Evolutionary conservation across 495 filamentous ascomycete species (phyloP).

Genomic region (Jackrogersella multiformis): DNA sequence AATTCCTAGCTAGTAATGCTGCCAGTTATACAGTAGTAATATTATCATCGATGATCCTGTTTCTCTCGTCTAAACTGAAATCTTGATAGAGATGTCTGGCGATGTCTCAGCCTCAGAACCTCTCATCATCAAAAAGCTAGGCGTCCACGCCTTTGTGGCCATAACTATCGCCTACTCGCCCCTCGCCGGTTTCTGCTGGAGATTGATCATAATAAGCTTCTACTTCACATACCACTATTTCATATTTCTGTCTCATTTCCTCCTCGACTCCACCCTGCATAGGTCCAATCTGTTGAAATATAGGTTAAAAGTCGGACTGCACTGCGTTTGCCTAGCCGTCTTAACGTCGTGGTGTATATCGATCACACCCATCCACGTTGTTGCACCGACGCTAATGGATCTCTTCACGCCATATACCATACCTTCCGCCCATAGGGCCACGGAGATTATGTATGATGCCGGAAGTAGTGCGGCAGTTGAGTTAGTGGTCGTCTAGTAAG

Average conservation of each 20-base stretch:
- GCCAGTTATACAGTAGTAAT: too few species aligned
- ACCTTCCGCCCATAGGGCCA: not conserved
- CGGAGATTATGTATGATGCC: not conserved
- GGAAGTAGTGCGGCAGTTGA: not conserved
- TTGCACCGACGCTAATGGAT: not conserved
- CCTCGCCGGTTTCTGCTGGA: not conserved
- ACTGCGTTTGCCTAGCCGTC: not conserved
- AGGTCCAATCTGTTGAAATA: not conserved
- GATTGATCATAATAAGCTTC: not conserved
- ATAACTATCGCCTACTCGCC: not conserved
- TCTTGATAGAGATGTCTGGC: too few species aligned
- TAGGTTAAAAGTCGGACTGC: not conserved
- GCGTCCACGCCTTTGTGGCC: too few species aligned
- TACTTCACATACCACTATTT: not conserved
- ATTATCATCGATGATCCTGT: too few species aligned
- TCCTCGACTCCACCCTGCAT: not conserved
- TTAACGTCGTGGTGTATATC: not conserved
- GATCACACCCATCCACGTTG: not conserved
- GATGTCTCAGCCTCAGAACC: too few species aligned
- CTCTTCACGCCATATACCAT: not conserved
- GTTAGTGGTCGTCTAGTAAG: not conserved
- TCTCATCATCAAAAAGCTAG: too few species aligned
- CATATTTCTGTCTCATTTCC: not conserved
- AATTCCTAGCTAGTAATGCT: too few species aligned
- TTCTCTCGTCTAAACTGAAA: too few species aligned